Conservation (phyloP, 305 asterid genomes). For the Rubia balearica region DNA sequence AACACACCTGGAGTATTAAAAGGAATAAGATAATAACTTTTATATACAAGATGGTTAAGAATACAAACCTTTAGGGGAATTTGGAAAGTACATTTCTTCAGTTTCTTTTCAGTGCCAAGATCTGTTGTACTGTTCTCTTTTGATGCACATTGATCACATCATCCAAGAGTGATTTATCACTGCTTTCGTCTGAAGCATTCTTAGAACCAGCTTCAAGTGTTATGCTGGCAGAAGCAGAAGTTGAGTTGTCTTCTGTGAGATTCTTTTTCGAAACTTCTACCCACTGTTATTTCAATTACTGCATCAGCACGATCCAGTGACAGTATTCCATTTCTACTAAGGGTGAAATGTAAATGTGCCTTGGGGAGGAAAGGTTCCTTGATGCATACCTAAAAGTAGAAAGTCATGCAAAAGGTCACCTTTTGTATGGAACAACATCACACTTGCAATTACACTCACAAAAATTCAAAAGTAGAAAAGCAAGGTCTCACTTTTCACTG, state of each 20-base stretch:
- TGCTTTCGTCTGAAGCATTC: slow-evolving; percentile 51
- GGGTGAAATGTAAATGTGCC: slow-evolving; percentile 91
- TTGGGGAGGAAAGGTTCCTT: slow-evolving; percentile 89
- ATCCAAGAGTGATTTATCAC: slow-evolving; percentile 39
- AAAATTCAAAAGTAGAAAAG: slow-evolving; percentile 4
- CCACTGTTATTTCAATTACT: slow-evolving; percentile 87
- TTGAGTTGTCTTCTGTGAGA: slow-evolving; percentile 70
- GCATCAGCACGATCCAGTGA: slow-evolving; percentile 92
- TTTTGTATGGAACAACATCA: slow-evolving; percentile 13
- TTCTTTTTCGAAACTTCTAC: slow-evolving; percentile 87
- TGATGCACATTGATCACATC: slow-evolving; percentile 32
- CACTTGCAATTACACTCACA: slow-evolving; percentile 11
- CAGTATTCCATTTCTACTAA: slow-evolving; percentile 89
- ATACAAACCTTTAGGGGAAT: slow-evolving; percentile 71
- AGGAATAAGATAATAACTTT: not conserved
- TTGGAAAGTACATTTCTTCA: slow-evolving; percentile 84
- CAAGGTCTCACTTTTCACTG: slow-evolving; percentile 57
- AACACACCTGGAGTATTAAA: not conserved
- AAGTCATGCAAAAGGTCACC: slow-evolving; percentile 10
- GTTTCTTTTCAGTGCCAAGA: slow-evolving; percentile 76
- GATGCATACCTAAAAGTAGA: slow-evolving; percentile 61
- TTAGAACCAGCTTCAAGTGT: slow-evolving; percentile 45
- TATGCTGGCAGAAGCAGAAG: slow-evolving; percentile 51
- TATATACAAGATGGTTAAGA: slow-evolving; percentile 5
- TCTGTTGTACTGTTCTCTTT: slow-evolving; percentile 48